These are phyloP conservation scores for Neovahlkampfia damariscottae DNA, from an alignment of 78 protist genomes.

Conservation along the genomic window DNA sequence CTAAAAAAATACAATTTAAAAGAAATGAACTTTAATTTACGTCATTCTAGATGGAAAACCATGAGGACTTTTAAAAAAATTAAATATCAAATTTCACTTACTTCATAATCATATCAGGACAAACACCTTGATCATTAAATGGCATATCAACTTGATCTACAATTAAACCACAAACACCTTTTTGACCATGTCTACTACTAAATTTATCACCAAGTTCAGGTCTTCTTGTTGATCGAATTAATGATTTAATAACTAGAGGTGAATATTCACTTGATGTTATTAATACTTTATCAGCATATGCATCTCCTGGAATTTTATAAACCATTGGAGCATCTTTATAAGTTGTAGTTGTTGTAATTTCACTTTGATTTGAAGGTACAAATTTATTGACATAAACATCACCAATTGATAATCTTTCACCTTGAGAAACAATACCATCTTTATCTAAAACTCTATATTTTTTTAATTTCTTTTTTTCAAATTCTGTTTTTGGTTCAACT, in stretches of 20 bases:
- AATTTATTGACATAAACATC: slow-evolving; percentile 70
- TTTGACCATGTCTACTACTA: slow-evolving; percentile 98
- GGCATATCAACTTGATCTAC: slow-evolving; percentile 96
- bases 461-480: not conserved
- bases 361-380: not conserved
- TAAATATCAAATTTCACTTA: no score
- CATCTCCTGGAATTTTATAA: slow-evolving; percentile 41
- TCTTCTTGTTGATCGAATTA: slow-evolving; percentile 59
- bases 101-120: slow-evolving; percentile 99
- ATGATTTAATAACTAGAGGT: slow-evolving; percentile 54
- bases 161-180: slow-evolving; percentile 96
- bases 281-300: slow-evolving; percentile 71
- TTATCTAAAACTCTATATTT: slow-evolving; percentile 43
- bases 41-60: slow-evolving; percentile 96
- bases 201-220: slow-evolving; percentile 99
- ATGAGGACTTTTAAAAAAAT: no score
- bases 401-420: slow-evolving; percentile 46
- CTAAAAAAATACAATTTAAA: slow-evolving; percentile 57
- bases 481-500: slow-evolving; percentile 7
- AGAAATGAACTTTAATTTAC: no score
- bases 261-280: slow-evolving; percentile 54
- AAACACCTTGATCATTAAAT: slow-evolving; percentile 85
- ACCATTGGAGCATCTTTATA: slow-evolving; percentile 1
- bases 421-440: slow-evolving; percentile 81
- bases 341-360: not conserved